phyloP scores from a whole-genome alignment of 2,329 filamentous ascomycete genomes.

The Calonectria ilicicola region DNA sequence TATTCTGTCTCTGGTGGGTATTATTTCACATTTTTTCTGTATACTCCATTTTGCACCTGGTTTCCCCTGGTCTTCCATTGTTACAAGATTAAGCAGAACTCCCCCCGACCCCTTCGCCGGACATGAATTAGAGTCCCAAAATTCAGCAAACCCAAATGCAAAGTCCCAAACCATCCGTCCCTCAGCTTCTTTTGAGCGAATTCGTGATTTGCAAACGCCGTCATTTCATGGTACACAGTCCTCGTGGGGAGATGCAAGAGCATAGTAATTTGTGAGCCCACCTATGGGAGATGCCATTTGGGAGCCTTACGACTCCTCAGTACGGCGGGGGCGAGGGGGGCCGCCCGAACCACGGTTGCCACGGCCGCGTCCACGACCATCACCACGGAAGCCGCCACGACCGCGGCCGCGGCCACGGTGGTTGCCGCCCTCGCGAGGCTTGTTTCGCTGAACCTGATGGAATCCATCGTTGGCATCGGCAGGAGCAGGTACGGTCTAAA shows the following conservation, averaged over 20 bases:
- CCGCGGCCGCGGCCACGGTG: constrained; percentile 61
- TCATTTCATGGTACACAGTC: constrained; percentile 56
- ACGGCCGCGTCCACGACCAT: constrained; percentile 57
- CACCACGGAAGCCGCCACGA: constrained; percentile 63
- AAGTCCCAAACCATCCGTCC: constrained; percentile 43
- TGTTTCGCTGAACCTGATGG: constrained; percentile 76
- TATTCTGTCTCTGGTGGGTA: constrained; percentile 36
- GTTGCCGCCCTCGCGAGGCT: constrained; percentile 61
- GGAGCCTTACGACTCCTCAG: constrained; percentile 53
- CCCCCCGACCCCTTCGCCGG: constrained; percentile 43
- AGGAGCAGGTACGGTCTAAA: constrained; percentile 51
- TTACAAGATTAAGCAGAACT: constrained; percentile 44
- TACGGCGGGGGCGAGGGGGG: constrained; percentile 52
- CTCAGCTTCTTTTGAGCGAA: constrained; percentile 41
- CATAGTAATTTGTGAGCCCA: constrained; percentile 43
- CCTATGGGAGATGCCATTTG: constrained; percentile 40
- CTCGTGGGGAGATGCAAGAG: constrained; percentile 46
- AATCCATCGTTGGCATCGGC: constrained; percentile 73
- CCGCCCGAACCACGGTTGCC: constrained; percentile 52
- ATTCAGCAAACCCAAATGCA: constrained; percentile 45
- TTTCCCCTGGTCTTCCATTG: constrained; percentile 37
- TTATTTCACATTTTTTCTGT: constrained; percentile 43
- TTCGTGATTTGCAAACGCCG: constrained; percentile 51
- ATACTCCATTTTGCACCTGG: constrained; percentile 33
- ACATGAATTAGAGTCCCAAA: constrained; percentile 44